phyloP scores from a whole-genome alignment of 208 protist species.

The Phytomonas francai region DNA sequence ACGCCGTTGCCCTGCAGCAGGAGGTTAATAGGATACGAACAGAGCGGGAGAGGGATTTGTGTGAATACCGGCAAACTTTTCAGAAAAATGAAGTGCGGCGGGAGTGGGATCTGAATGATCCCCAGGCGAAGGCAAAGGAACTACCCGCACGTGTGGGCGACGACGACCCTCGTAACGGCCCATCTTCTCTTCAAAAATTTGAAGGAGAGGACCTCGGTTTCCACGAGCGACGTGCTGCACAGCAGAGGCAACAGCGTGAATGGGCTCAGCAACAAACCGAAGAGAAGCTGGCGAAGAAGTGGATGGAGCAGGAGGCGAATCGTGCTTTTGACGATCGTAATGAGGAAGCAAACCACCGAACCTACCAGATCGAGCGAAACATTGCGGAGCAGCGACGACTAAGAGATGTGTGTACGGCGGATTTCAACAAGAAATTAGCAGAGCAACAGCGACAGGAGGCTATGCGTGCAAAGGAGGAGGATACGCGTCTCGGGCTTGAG shows the following conservation, averaged over 20 bases:
- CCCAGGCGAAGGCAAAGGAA: slow-evolving; percentile 63
- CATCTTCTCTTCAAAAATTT: slow-evolving; percentile 85
- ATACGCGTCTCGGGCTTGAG: slow-evolving; percentile 73
- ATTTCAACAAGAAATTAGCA: slow-evolving; percentile 85
- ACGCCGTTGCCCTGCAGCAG: slow-evolving; percentile 81
- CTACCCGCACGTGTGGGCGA: slow-evolving; percentile 82
- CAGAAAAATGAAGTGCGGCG: slow-evolving; percentile 77
- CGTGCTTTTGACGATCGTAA: slow-evolving; percentile 74
- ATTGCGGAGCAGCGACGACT: slow-evolving; percentile 66
- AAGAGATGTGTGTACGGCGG: slow-evolving; percentile 56
- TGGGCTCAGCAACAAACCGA: slow-evolving; percentile 85
- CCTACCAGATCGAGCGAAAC: slow-evolving; percentile 72
- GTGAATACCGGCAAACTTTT: slow-evolving; percentile 80
- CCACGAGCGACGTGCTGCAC: slow-evolving; percentile 42
- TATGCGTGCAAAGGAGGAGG: slow-evolving; percentile 60
- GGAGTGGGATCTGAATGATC: slow-evolving; percentile 91
- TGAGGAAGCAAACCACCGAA: slow-evolving; percentile 78
- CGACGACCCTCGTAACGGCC: slow-evolving; percentile 82
- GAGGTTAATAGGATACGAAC: slow-evolving; percentile 80
- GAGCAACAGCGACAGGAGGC: slow-evolving; percentile 83
- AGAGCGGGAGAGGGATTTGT: slow-evolving; percentile 65
- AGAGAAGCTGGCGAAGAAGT: slow-evolving; percentile 89
- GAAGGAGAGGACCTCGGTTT: slow-evolving; percentile 89
- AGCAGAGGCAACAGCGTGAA: slow-evolving; percentile 78
- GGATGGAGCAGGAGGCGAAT: slow-evolving; percentile 86